Percentiles rank a stretch among this genome's conserved stretches.
Conservation (phyloP, 148 eudicot species). For the Rhododendron ferrugineum region DNA sequence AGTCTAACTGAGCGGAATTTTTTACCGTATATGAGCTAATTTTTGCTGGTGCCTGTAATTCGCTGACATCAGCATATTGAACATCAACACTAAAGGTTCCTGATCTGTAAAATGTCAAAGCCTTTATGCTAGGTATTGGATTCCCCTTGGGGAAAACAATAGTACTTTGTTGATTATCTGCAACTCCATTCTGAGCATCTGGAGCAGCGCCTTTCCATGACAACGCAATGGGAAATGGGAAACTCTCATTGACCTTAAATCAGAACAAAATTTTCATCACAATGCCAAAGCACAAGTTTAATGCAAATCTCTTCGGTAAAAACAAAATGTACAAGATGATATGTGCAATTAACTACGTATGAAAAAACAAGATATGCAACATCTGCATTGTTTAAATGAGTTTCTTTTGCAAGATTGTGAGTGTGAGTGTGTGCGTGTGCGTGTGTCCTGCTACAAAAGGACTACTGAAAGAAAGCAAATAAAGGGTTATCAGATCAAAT, state of each 20-base stretch:
- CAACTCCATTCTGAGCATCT: conserved; percentile 48
- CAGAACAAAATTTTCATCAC: neutral
- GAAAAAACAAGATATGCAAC: neutral
- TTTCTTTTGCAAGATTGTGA: too few relatives aligned
- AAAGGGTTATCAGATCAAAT: neutral
- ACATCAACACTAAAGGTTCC: conserved; percentile 69
- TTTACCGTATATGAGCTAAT: conserved; percentile 84
- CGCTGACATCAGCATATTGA: conserved; percentile 80
- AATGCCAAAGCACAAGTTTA: neutral
- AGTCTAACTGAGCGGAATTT: neutral
- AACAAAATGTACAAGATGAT: neutral
- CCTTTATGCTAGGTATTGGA: conserved; percentile 75
- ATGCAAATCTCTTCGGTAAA: neutral
- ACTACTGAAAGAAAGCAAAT: neutral
- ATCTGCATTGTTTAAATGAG: neutral
- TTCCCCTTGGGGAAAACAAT: conserved; percentile 85
- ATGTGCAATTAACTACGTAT: neutral
- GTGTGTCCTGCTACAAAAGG: neutral
- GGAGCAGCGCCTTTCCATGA: conserved; percentile 70
- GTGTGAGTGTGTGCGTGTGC: too few relatives aligned
- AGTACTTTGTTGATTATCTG: conserved; percentile 60
- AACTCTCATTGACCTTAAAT: conserved; percentile 76
- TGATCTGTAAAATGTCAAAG: conserved; percentile 66
- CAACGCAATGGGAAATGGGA: conserved; percentile 73
- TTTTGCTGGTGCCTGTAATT: conserved; percentile 66